A percentile compares a stretch with the other conserved stretches of the same genome.
phyloP scores from a whole-genome alignment of 2,329 filamentous ascomycete genomes.

The Colletotrichum sansevieriae region DNA sequence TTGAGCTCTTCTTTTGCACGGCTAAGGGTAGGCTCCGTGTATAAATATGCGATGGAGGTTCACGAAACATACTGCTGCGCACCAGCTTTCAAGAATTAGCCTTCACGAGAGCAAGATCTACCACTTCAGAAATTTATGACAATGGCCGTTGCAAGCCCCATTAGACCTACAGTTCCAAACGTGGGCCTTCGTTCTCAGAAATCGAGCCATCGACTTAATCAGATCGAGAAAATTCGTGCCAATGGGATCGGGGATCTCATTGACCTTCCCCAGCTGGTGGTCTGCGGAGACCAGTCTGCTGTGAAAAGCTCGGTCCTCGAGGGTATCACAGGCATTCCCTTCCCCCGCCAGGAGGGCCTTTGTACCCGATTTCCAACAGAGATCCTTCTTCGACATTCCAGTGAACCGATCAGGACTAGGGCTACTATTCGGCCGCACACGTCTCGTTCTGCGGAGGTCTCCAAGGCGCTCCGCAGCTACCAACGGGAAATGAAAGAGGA shows the following conservation, averaged over 20 bases:
- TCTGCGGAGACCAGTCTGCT: conserved; percentile 67
- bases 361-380: conserved; percentile 70
- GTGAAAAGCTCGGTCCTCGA: conserved; percentile 72
- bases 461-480: conserved; percentile 19
- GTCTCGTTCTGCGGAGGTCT: background rate
- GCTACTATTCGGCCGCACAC: conserved; percentile 32
- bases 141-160: conserved; percentile 16
- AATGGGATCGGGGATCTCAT: conserved; percentile 52
- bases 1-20: too few species aligned
- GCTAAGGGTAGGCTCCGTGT: too few species aligned
- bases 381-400: conserved; percentile 58
- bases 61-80: too few species aligned
- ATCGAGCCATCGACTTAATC: conserved; percentile 49
- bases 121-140: background rate
- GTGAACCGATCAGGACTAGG: background rate
- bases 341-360: conserved; percentile 64
- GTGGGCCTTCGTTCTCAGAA: conserved; percentile 13
- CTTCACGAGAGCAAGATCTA: too few species aligned
- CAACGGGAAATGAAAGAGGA: conserved; percentile 34
- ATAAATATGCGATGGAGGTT: too few species aligned
- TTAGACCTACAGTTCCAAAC: background rate
- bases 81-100: too few species aligned
- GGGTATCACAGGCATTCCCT: conserved; percentile 66
- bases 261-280: conserved; percentile 62
- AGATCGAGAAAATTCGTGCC: conserved; percentile 52